These are phyloP conservation scores for Blastomyces silverae DNA, from an alignment of 2,329 filamentous ascomycete genomes.

Conservation along the genomic window DNA sequence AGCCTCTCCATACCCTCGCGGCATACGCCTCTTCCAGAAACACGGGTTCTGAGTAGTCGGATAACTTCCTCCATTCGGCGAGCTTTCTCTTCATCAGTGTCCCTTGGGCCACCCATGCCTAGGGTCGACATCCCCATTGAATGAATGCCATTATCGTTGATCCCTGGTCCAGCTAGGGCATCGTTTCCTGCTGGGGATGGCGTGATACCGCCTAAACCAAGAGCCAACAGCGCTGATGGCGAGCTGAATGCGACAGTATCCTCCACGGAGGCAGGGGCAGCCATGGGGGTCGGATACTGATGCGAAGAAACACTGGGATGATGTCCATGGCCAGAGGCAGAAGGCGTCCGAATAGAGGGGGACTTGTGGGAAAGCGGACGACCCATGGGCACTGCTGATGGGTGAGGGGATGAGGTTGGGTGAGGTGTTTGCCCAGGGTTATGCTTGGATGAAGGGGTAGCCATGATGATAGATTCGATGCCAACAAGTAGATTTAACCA, in stretches of 20 bases:
- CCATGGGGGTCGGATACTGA: constrained; percentile 41
- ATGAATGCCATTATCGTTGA: constrained; percentile 38
- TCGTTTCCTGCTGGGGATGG: constrained; percentile 37
- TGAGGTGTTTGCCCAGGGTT: constrained; percentile 40
- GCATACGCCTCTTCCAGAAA: constrained; percentile 40
- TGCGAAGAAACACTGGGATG: constrained; percentile 36
- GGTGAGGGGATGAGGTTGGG: constrained; percentile 41
- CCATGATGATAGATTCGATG: constrained; percentile 30
- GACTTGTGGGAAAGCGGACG: constrained; percentile 41
- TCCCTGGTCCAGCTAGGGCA: constrained; percentile 31
- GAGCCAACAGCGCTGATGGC: constrained; percentile 40
- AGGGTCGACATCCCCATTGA: constrained; percentile 36
- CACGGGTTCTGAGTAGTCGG: constrained; percentile 35
- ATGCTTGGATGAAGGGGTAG: constrained; percentile 41
- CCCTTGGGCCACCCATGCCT: constrained; percentile 33
- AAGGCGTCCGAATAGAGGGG: constrained; percentile 41
- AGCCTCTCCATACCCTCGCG: constrained; percentile 41
- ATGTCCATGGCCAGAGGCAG: constrained; percentile 35
- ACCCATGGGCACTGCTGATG: constrained; percentile 36
- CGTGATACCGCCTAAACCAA: constrained; percentile 40
- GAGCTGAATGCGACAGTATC: constrained; percentile 42
- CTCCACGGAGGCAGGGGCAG: constrained; percentile 32
- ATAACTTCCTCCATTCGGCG: constrained; percentile 39
- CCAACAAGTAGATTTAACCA: not conserved
- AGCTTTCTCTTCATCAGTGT: constrained; percentile 39